A percentile compares a stretch with the other conserved stretches of the same genome.
Evolutionary conservation across 1,284 basidiomycete species (phyloP).

Genomic region (Mycosarcoma maydis): DNA sequence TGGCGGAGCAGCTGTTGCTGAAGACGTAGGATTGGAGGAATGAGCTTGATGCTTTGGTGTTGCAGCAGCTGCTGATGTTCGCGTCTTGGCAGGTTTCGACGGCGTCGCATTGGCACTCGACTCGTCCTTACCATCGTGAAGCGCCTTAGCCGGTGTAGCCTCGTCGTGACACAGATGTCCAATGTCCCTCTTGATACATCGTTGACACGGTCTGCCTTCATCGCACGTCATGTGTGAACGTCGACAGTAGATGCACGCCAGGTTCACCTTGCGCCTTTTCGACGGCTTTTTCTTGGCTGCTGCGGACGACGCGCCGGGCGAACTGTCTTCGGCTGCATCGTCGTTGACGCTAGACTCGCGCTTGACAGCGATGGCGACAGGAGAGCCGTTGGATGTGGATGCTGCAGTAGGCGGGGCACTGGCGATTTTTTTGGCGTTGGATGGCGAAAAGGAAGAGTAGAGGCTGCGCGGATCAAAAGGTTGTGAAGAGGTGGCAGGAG

Average conservation of each 20-base stretch:
- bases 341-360: slow-evolving; percentile 16
- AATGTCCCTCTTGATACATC: slow-evolving; percentile 69
- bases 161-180: slow-evolving; percentile 67
- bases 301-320: not conserved
- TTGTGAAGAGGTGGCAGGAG: slow-evolving; percentile 2
- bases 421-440: slow-evolving; percentile 1
- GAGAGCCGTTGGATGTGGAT: slow-evolving; percentile 7
- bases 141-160: slow-evolving; percentile 33
- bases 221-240: slow-evolving; percentile 78
- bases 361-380: slow-evolving; percentile 1
- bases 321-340: slow-evolving; percentile 11
- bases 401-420: slow-evolving; percentile 3
- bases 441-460: slow-evolving; percentile 31
- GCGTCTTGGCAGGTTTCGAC: slow-evolving; percentile 12
- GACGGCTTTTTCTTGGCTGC: slow-evolving; percentile 42
- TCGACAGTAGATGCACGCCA: slow-evolving; percentile 89
- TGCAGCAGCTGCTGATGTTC: not conserved
- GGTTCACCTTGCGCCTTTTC: slow-evolving; percentile 61
- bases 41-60: too few species aligned
- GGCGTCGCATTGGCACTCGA: slow-evolving; percentile 6
- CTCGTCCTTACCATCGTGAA: slow-evolving; percentile 2
- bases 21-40: too few species aligned
- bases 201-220: slow-evolving; percentile 66
- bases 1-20: not conserved
- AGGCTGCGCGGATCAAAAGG: slow-evolving; percentile 42